Percentiles rank a stretch among this genome's conserved stretches.
phyloP scores from a whole-genome alignment of 140 eudicot genomes.

The Flaveria floridana region DNA sequence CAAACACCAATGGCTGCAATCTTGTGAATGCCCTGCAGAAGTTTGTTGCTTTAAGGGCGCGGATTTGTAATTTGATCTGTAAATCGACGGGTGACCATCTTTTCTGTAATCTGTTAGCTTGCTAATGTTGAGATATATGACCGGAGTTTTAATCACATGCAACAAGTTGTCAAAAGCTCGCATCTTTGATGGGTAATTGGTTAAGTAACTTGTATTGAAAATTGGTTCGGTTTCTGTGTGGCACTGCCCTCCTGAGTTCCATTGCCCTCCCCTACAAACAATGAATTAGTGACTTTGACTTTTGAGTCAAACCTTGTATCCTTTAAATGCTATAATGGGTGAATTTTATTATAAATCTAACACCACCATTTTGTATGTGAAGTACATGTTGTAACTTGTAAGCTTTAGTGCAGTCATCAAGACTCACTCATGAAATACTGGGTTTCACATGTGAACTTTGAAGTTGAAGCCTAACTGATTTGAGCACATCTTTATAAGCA shows the following conservation, averaged over 20 bases:
- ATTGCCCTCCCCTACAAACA: slow-evolving; percentile 79
- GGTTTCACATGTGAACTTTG: background rate
- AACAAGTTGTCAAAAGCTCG: slow-evolving; percentile 61
- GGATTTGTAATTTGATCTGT: slow-evolving; percentile 53
- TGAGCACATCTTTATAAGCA: background rate
- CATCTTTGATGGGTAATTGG: slow-evolving; percentile 81
- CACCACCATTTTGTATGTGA: background rate
- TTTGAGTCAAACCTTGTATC: background rate
- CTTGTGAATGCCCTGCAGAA: slow-evolving; percentile 60
- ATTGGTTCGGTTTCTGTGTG: slow-evolving; percentile 84
- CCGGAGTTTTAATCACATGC: slow-evolving; percentile 65
- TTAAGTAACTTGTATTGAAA: slow-evolving; percentile 49
- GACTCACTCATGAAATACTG: background rate
- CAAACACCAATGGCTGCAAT: slow-evolving; percentile 99
- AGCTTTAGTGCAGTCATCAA: background rate
- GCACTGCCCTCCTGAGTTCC: slow-evolving; percentile 98
- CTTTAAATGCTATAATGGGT: background rate
- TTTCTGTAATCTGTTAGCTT: slow-evolving; percentile 85
- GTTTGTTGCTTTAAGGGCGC: slow-evolving; percentile 44
- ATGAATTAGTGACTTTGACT: slow-evolving; percentile 4
- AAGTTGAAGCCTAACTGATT: background rate
- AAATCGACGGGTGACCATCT: slow-evolving; percentile 90
- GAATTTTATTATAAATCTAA: background rate
- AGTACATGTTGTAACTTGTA: background rate
- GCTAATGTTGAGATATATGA: slow-evolving; percentile 72